Conservation (phyloP, 1,284 basidiomycete genomes). For the Ganoderma multipileum region DNA sequence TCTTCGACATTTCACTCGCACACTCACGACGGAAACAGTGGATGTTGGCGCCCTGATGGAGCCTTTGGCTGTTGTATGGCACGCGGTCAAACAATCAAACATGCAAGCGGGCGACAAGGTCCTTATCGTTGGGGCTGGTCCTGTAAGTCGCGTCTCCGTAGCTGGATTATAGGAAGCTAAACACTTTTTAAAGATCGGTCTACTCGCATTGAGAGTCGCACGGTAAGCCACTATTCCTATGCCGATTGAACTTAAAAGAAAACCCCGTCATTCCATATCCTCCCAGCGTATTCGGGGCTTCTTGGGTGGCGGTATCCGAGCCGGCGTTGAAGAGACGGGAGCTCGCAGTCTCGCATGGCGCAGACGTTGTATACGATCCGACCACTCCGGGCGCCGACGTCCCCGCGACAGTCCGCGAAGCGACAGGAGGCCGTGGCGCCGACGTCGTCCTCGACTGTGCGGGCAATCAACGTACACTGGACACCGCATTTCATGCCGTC, state of each 20-base stretch:
- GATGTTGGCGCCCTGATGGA: slow-evolving; percentile 42
- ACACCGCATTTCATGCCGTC: slow-evolving; percentile 36
- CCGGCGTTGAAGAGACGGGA: slow-evolving; percentile 37
- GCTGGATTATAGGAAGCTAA: neutral
- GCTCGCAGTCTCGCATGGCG: slow-evolving; percentile 36
- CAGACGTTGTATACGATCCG: slow-evolving; percentile 38
- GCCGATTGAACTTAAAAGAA: too few species aligned
- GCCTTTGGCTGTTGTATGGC: slow-evolving; percentile 39
- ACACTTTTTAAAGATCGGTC: slow-evolving; percentile 18
- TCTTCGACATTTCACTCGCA: neutral
- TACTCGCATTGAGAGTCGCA: slow-evolving; percentile 16
- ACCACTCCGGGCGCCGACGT: slow-evolving; percentile 24
- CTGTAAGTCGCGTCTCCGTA: slow-evolving; percentile 27
- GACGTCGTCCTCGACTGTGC: slow-evolving; percentile 45
- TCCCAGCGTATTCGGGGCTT: slow-evolving; percentile 26
- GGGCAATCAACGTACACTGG: slow-evolving; percentile 38
- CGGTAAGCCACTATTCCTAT: slow-evolving; percentile 11
- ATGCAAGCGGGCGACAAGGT: slow-evolving; percentile 37
- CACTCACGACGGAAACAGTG: slow-evolving; percentile 23
- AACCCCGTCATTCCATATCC: neutral
- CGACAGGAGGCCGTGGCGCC: slow-evolving; percentile 37
- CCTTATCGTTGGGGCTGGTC: slow-evolving; percentile 42
- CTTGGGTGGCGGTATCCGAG: slow-evolving; percentile 41
- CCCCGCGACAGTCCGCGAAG: slow-evolving; percentile 27
- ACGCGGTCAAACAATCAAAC: slow-evolving; percentile 37